phyloP scores from a whole-genome alignment of 257 asterid genomes.

The Schizonepeta tenuifolia region DNA sequence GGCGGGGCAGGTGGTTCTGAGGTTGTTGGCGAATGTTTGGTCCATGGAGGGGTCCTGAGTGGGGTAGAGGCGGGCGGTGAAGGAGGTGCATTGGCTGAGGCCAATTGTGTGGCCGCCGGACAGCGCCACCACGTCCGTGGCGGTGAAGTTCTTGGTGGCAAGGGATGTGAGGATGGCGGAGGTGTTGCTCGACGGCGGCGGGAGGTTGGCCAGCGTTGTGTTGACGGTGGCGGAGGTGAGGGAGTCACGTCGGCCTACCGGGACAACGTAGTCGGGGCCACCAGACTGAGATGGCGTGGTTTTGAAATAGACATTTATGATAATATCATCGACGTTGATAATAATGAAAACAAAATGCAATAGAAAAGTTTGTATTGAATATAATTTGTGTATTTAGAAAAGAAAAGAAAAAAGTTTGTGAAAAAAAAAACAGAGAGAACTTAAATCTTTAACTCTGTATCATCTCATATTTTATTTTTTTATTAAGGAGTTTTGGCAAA shows the following conservation, averaged over 20 bases:
- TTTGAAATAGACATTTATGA: too few species aligned
- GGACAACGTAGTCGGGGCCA: constrained; percentile 62
- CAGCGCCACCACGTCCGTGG: constrained; percentile 71
- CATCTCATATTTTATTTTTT: too few species aligned
- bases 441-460: too few species aligned
- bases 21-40: constrained; percentile 53
- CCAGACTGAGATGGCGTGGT: constrained; percentile 46
- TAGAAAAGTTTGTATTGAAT: too few species aligned
- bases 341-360: too few species aligned
- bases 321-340: too few species aligned
- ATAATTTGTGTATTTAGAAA: too few species aligned
- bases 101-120: constrained; percentile 94
- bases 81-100: constrained; percentile 56
- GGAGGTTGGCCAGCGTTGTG: constrained; percentile 61
- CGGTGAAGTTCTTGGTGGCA: constrained; percentile 48
- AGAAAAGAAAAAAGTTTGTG: too few species aligned
- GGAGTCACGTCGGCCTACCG: constrained; percentile 70
- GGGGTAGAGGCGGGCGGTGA: constrained; percentile 72
- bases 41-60: constrained; percentile 66
- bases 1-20: constrained; percentile 52
- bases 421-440: too few species aligned
- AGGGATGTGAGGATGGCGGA: constrained; percentile 48
- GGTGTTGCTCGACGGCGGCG: constrained; percentile 62
- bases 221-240: constrained; percentile 46
- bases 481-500: too few species aligned